Base-by-base conservation (phyloP, 2,329 filamentous ascomycete species). In the Claviceps pazoutovae region DNA sequence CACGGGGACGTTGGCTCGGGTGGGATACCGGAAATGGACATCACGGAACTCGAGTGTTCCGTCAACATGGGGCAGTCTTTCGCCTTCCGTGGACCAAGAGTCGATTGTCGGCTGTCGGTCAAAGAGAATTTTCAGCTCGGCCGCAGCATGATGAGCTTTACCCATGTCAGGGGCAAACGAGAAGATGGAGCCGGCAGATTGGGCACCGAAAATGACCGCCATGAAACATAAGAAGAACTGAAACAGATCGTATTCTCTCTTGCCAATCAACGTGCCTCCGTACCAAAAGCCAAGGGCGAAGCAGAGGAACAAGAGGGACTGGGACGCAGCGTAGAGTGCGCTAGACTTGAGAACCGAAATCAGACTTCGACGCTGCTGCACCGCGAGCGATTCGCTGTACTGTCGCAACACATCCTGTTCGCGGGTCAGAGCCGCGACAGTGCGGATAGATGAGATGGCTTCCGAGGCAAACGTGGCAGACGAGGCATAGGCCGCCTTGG, bases 221-320 rank as follows among this genome's bases (percentile, higher is more conserved):
- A 84, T 82, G 69, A 95, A 96, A 61, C 87, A 89, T 46, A 95
- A 74, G 70, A 96, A 97, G 75, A 97, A 97, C 58, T 90, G 84
- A 66, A 91, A 91, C 60, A 88, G 75, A 57, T 69, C 66, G 65
- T 93, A 91, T 64, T 94, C 86, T 47, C 69, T 62, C 52, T 76
- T 76, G 21, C 77, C 82, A 50, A 95, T 84, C 36, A 93, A 72
- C 0, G 76, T 85, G 30, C 88, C 87, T 55, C 89, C 89, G 61
- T 93, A 95, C 88, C 88, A 96, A 73, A 96, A 96, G 2, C 86
- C 88, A 4, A 96, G 79, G 0, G 89, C 89, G 54, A 93, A 83
- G 58, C 84, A 88, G 46, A 89, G 74, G 70, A 95, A 94, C 55
- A 87, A 80, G 53, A 95, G 71, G 0, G 86, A 89, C 68, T 96